These are phyloP conservation scores for Metschnikowia peoriensis DNA, from an alignment of 805 yeast species.

Conservation along the genomic window DNA sequence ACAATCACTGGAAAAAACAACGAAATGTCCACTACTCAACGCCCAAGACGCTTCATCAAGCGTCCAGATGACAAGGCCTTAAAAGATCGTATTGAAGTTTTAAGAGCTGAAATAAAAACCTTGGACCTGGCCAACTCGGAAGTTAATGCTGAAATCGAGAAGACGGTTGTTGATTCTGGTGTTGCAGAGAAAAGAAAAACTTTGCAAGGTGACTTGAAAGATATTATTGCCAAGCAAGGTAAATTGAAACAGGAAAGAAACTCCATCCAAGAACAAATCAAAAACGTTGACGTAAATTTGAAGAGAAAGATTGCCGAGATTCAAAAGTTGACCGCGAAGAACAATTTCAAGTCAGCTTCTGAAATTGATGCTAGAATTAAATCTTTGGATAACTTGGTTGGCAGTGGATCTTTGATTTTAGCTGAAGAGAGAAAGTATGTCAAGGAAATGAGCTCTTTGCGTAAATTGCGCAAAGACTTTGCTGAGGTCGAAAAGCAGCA, in stretches of 20 bases:
- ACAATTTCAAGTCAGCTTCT: constrained; percentile 60
- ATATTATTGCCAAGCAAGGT: constrained; percentile 45
- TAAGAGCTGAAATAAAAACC: constrained; percentile 61
- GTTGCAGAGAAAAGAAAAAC: constrained; percentile 31
- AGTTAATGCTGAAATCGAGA: constrained; percentile 53
- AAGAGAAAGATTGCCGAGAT: constrained; percentile 77
- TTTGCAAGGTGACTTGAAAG: constrained; percentile 38
- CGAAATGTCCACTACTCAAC: constrained; percentile 20
- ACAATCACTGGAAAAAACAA: background rate
- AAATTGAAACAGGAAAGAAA: constrained; percentile 47
- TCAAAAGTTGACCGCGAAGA: constrained; percentile 66
- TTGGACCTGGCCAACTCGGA: constrained; percentile 54
- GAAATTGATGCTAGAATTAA: constrained; percentile 68
- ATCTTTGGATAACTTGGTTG: constrained; percentile 69
- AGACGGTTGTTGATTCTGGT: constrained; percentile 31
- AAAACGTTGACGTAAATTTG: constrained; percentile 62
- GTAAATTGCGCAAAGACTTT: constrained; percentile 79
- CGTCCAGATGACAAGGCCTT: constrained; percentile 70
- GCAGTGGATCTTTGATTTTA: constrained; percentile 74
- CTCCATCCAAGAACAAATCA: constrained; percentile 67
- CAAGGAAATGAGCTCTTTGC: constrained; percentile 80
- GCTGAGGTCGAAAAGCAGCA: constrained; percentile 71
- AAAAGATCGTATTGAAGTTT: constrained; percentile 54
- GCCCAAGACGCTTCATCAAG: constrained; percentile 56
- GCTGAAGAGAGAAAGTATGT: constrained; percentile 87